These are phyloP conservation scores for Oxalis stricta DNA, from an alignment of 441 rosid genomes.

Conservation along the genomic window DNA sequence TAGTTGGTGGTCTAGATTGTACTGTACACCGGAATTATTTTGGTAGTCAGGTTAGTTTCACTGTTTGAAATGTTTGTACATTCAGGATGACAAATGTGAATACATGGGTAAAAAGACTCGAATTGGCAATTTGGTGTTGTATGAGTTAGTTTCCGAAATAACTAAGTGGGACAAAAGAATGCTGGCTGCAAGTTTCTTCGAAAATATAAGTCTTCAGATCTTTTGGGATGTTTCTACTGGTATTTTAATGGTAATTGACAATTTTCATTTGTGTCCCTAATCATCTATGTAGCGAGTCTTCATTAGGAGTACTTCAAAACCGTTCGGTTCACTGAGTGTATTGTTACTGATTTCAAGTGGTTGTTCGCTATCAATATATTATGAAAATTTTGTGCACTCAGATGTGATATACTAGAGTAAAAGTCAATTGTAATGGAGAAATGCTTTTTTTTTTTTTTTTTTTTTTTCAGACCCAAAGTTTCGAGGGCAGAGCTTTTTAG, in stretches of 20 bases:
- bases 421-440: no score
- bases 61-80: neutral
- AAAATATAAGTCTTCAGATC: neutral
- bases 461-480: conserved; percentile 67
- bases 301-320: no score
- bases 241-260: neutral
- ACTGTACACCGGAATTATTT: conserved; percentile 76
- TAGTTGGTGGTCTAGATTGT: conserved; percentile 81
- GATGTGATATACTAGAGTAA: no score
- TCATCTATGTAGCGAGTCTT: no score
- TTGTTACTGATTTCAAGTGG: no score
- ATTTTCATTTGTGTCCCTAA: neutral
- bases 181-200: neutral
- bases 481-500: conserved; percentile 75
- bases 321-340: no score
- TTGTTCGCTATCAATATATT: no score
- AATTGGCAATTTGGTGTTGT: no score
- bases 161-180: no score
- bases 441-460: no score
- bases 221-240: neutral
- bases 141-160: no score
- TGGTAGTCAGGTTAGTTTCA: conserved; percentile 69
- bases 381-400: no score
- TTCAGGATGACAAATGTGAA: neutral
- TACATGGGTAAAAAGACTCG: neutral